A percentile compares a stretch with the other conserved stretches of the same genome.
Evolutionary conservation across 2,329 filamentous ascomycete species (phyloP).

Genomic region (Balansia obtecta): DNA sequence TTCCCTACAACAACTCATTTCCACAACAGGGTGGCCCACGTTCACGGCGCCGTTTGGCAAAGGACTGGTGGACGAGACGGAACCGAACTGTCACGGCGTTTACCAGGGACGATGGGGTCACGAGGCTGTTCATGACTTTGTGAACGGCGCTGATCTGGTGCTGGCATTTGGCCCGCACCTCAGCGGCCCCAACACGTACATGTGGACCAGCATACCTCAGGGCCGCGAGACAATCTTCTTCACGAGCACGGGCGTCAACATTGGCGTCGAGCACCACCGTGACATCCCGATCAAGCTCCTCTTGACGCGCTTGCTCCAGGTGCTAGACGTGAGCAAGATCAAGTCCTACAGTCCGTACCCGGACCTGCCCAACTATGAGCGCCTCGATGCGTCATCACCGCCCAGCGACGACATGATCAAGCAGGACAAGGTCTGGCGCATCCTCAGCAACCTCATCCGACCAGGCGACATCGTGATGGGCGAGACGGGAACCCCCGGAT

Average conservation of each 20-base stretch:
- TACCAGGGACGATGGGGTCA: slow-evolving; percentile 31
- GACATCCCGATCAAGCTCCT: slow-evolving; percentile 15
- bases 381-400: slow-evolving; percentile 4
- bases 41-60: slow-evolving; percentile 36
- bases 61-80: slow-evolving; percentile 34
- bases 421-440: slow-evolving; percentile 35
- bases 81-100: slow-evolving; percentile 34
- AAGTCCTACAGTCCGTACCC: slow-evolving; percentile 15
- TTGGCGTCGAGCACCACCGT: slow-evolving; percentile 19
- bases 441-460: slow-evolving; percentile 32
- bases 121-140: slow-evolving; percentile 20
- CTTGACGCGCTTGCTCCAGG: slow-evolving; percentile 11
- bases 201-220: slow-evolving; percentile 24
- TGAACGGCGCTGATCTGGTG: slow-evolving; percentile 30
- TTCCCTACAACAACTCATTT: slow-evolving; percentile 29
- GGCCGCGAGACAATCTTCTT: slow-evolving; percentile 20
- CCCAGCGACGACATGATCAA: slow-evolving; percentile 2
- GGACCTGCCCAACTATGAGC: slow-evolving; percentile 15
- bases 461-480: slow-evolving; percentile 42
- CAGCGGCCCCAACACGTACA: slow-evolving; percentile 33
- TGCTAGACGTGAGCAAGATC: slow-evolving; percentile 12
- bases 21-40: slow-evolving; percentile 32
- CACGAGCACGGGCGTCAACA: slow-evolving; percentile 17
- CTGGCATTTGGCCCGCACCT: slow-evolving; percentile 33
- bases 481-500: slow-evolving; percentile 45